Evolutionary conservation across 1,139 yeast genomes (phyloP).

Genomic region (Hyphopichia khmerensis): DNA sequence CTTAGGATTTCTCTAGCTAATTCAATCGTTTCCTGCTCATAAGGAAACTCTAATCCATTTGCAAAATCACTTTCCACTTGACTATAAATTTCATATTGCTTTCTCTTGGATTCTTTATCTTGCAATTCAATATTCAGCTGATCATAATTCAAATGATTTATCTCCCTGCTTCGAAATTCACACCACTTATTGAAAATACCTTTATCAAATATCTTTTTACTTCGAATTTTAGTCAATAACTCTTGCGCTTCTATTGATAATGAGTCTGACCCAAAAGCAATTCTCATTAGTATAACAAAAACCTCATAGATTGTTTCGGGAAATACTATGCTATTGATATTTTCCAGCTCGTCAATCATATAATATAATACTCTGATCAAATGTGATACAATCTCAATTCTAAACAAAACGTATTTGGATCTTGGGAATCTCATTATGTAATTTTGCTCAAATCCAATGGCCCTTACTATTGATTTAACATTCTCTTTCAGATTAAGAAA

Average conservation of each 20-base stretch:
- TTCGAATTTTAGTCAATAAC: constrained; percentile 29
- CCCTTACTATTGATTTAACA: constrained; percentile 43
- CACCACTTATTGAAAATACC: constrained; percentile 42
- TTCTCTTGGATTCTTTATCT: neutral
- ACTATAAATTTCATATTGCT: constrained; percentile 16
- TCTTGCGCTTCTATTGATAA: constrained; percentile 35
- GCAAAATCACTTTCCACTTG: constrained; percentile 41
- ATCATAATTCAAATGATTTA: constrained; percentile 26
- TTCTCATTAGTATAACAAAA: constrained; percentile 51
- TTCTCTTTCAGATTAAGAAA: constrained; percentile 35
- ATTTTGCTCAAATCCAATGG: constrained; percentile 54
- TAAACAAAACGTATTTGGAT: constrained; percentile 34
- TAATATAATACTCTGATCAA: constrained; percentile 33
- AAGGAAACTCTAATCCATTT: constrained; percentile 62
- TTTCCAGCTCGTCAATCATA: constrained; percentile 30
- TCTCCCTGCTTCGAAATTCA: constrained; percentile 41
- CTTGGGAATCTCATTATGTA: constrained; percentile 48
- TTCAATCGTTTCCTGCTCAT: constrained; percentile 64
- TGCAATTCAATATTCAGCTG: neutral
- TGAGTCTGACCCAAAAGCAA: constrained; percentile 54
- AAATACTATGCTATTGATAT: constrained; percentile 32
- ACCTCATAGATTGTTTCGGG: constrained; percentile 48
- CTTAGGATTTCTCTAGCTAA: constrained; percentile 72
- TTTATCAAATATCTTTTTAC: constrained; percentile 16
- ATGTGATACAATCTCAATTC: constrained; percentile 45